phyloP scores from a whole-genome alignment of 768 basidiomycete species.

The Mycena rosella region DNA sequence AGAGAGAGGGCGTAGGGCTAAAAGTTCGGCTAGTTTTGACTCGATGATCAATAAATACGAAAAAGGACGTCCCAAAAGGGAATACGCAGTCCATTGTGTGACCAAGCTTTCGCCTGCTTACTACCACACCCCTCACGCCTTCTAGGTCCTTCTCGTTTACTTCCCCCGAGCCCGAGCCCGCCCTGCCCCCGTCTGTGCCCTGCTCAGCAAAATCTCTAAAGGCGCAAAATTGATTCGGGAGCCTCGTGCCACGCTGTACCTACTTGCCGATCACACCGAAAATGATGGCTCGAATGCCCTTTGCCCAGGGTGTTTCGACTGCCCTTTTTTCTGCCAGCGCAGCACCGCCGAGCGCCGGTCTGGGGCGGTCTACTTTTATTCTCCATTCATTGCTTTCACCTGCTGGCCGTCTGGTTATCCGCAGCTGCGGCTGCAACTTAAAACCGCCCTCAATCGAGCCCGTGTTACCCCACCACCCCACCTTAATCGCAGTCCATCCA shows the following conservation, averaged over 20 bases:
- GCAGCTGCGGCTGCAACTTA: no score
- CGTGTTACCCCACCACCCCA: slow-evolving; percentile 1
- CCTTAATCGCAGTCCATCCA: slow-evolving; percentile 6
- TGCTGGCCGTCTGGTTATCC: slow-evolving; percentile 17
- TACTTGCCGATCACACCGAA: slow-evolving; percentile 31
- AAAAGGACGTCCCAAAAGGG: slow-evolving; percentile 3
- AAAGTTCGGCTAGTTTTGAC: slow-evolving; percentile 27
- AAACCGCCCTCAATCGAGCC: not conserved
- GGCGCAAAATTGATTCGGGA: slow-evolving; percentile 12
- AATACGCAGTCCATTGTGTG: no score
- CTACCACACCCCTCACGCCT: not conserved
- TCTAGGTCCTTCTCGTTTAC: not conserved
- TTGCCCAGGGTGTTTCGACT: slow-evolving; percentile 15
- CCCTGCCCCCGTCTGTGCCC: not conserved
- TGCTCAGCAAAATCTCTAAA: not conserved
- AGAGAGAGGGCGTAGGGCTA: slow-evolving; percentile 8
- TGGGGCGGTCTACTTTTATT: not conserved
- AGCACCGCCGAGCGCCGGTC: slow-evolving; percentile 25
- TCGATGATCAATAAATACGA: slow-evolving; percentile 17
- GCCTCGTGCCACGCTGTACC: slow-evolving; percentile 28
- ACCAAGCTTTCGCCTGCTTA: no score
- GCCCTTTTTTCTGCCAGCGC: slow-evolving; percentile 23
- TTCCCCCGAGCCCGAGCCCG: not conserved
- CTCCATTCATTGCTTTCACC: slow-evolving; percentile 3
- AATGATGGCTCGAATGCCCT: slow-evolving; percentile 30